These are phyloP conservation scores for Cercophora sp. DNA, from an alignment of 495 filamentous ascomycete genomes.

Conservation along the genomic window DNA sequence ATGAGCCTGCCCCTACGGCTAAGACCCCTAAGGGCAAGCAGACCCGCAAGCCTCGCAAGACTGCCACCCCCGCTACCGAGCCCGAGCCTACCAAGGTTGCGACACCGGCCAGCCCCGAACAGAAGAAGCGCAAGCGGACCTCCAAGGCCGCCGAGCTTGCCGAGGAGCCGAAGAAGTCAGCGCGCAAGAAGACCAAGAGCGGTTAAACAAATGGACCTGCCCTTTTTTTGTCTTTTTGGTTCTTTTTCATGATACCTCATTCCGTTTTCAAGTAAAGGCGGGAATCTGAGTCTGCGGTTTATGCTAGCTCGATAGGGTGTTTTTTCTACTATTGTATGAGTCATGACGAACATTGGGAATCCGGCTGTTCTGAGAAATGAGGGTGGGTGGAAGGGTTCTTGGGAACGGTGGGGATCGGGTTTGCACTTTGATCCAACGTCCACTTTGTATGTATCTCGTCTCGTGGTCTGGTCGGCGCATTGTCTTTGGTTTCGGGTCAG, in stretches of 20 bases:
- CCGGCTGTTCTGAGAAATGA: slow-evolving; percentile 1
- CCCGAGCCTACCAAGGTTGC: slow-evolving; percentile 49
- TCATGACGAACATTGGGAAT: slow-evolving; percentile 7
- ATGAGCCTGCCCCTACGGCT: slow-evolving; percentile 24
- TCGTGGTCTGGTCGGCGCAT: neutral
- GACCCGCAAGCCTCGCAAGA: slow-evolving; percentile 50
- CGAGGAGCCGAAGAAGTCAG: slow-evolving; percentile 52
- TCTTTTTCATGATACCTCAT: slow-evolving; percentile 31
- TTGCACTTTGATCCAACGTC: neutral
- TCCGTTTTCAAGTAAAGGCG: too few species aligned
- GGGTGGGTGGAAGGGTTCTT: neutral
- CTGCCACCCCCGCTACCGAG: slow-evolving; percentile 45
- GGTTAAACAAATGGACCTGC: slow-evolving; percentile 14
- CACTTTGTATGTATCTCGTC: slow-evolving; percentile 1
- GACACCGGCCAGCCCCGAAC: slow-evolving; percentile 46
- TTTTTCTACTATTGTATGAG: slow-evolving; percentile 12
- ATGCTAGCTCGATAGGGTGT: slow-evolving; percentile 15
- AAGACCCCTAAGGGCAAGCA: slow-evolving; percentile 52
- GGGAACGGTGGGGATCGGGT: neutral
- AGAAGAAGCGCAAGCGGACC: slow-evolving; percentile 64
- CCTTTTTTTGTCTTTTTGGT: slow-evolving; percentile 15
- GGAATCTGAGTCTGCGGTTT: too few species aligned
- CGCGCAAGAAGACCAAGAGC: slow-evolving; percentile 49
- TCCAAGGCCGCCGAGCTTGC: slow-evolving; percentile 42
- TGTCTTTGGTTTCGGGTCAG: too few species aligned